Base-by-base conservation (phyloP, 352 stramenopile genomes). In the Phytopythium chamaehyphon region DNA sequence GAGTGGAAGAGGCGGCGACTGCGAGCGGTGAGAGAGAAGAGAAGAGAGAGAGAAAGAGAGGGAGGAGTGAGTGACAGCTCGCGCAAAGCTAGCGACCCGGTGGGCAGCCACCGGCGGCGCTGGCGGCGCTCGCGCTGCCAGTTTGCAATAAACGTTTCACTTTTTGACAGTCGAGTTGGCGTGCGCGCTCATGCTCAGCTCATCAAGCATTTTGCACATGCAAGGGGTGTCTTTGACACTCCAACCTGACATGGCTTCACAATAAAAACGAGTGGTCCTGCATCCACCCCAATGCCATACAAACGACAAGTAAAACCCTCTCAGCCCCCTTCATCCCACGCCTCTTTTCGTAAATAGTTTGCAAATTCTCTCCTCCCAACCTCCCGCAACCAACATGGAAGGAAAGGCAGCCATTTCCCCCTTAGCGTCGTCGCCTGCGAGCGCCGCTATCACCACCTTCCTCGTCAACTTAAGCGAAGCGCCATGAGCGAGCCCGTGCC, bases 401-500 rank as follows among this genome's bases (percentile, higher is more conserved):
- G n/a, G n/a, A n/a, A n/a, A n/a, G n/a, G n/a, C n/a, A n/a, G n/a
- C n/a, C n/a, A n/a, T n/a, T n/a, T n/a, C n/a, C n/a, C n/a, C n/a
- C n/a, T n/a, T n/a, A n/a, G n/a, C n/a, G n/a, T n/a, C n/a, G n/a
- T n/a, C n/a, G n/a, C n/a, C n/a, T n/a, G n/a, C n/a, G n/a, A n/a
- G n/a, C n/a, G n/a, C n/a, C n/a, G n/a, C n/a, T n/a, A n/a, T n/a
- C n/a, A n/a, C n/a, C n/a, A n/a, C n/a, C n/a, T n/a, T n/a, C n/a
- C n/a, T n/a, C n/a, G n/a, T n/a, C n/a, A n/a, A n/a, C n/a, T n/a
- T n/a, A 33, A 33, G 26, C 28, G 3, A 15, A 18, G 35, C 5
- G 38, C 31, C 45, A 90, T 88, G 77, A 84, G 67, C 57, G 68
- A 79, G 38, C 48, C 67, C 5, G 62, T 80, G 59, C 59, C 72